Evolutionary conservation across 371 early-diverging fungal species (phyloP), one percentile per base, ranked within the genome.

Genomic region (Haplosporangium sp.): DNA sequence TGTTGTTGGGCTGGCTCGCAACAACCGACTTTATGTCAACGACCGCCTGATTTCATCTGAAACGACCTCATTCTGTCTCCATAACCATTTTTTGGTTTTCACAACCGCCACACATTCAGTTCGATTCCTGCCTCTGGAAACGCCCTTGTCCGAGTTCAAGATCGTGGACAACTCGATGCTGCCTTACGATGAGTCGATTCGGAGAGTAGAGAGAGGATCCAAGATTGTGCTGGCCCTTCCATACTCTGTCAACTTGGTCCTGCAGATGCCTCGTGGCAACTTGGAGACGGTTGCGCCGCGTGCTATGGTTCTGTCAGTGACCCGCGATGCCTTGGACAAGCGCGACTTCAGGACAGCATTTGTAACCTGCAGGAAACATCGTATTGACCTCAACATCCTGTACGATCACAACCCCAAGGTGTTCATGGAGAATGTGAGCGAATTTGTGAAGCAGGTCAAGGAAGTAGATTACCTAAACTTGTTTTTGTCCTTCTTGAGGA

Each of bases 241-340:
- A 9, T 82, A 76, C 37, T 91, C 87, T 61, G 91, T 91, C 5
- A 84, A 84, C 55, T 83, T 98, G 16, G 87, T 98, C 1, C 81
- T 98, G 64, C 98, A 98, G 85, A 96, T 98, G 96, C 98, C 97
- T 14, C 91, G 98, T 21, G 99, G 99, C 38, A 99, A 99, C 63
- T 82, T 98, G 55, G 99, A 99, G 81, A 97, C 98, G 0, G 87
- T 99, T n/a, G 87, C 88, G 36, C 99, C 99, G 6, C 90, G 98
- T 7, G 95, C 97, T 1, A 83, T 99, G 75, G 96, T 98, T 0
- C 83, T 98, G 18, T 87, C 94, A 0, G 82, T 87, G 8, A 92
- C 97, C n/a, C 87, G 94, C 8, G 86, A 91, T 45, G 80, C 86
- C 12, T 60, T 98, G 36, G 87, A 92, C 62, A 80, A 73, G 85